phyloP scores from a whole-genome alignment of 2,329 filamentous ascomycete species.

The Didymella exigua region DNA sequence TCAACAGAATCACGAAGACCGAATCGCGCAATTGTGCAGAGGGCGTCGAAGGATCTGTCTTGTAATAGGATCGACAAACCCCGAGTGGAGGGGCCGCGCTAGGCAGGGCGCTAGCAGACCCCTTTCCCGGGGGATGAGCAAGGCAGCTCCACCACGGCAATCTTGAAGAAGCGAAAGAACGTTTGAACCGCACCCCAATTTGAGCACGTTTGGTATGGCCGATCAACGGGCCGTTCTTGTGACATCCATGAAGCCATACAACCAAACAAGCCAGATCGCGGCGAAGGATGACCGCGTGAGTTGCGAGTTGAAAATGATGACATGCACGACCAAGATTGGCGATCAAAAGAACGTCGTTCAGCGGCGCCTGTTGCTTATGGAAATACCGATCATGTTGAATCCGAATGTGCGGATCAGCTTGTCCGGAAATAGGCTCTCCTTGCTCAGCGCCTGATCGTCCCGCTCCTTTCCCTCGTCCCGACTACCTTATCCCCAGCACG shows the following conservation, averaged over 20 bases:
- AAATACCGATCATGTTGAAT: background rate
- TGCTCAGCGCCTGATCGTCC: background rate
- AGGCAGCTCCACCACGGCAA: background rate
- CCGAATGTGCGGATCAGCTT: background rate
- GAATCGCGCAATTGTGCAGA: background rate
- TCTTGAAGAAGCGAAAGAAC: background rate
- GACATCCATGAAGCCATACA: constrained; percentile 1
- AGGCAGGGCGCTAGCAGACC: constrained; percentile 1
- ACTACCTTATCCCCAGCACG: background rate
- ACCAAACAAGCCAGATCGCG: background rate
- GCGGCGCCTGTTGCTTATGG: background rate
- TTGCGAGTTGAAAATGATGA: background rate
- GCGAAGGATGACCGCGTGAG: background rate
- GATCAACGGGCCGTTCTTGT: constrained; percentile 2
- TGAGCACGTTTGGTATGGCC: background rate
- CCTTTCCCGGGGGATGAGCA: constrained; percentile 1
- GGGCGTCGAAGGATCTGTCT: background rate
- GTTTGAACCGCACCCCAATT: no score
- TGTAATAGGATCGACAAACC: constrained; percentile 8
- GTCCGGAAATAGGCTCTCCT: background rate
- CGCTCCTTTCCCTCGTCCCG: background rate
- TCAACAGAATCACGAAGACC: background rate
- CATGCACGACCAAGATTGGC: background rate
- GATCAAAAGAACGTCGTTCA: background rate
- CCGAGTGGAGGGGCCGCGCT: background rate